These are phyloP conservation scores for Microdochium nivale DNA, from an alignment of 2,329 filamentous ascomycete genomes.

Conservation along the genomic window DNA sequence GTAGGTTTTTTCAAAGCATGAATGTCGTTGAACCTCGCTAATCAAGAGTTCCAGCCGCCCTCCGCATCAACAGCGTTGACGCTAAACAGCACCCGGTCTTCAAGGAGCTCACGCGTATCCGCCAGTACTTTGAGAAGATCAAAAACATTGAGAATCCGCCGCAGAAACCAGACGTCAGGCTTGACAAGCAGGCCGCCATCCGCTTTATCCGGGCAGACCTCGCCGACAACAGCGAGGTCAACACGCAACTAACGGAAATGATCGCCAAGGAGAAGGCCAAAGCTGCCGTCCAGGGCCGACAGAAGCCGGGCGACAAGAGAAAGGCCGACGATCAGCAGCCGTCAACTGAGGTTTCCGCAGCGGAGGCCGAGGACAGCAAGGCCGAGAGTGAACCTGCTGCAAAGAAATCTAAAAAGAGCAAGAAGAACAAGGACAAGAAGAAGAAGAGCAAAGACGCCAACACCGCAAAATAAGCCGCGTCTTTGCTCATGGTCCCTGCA, in stretches of 20 bases:
- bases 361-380: slow-evolving; percentile 10
- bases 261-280: slow-evolving; percentile 48
- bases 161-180: slow-evolving; percentile 39
- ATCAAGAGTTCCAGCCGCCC: slow-evolving; percentile 39
- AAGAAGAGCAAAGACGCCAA: slow-evolving; percentile 28
- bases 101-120: slow-evolving; percentile 75
- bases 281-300: slow-evolving; percentile 30
- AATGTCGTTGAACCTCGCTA: slow-evolving; percentile 1
- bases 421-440: slow-evolving; percentile 22
- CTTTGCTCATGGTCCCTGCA: neutral
- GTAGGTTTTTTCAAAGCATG: slow-evolving; percentile 33
- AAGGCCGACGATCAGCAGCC: slow-evolving; percentile 14
- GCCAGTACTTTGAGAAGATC: slow-evolving; percentile 90
- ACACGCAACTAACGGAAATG: slow-evolving; percentile 43
- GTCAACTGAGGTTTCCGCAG: slow-evolving; percentile 1
- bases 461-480: slow-evolving; percentile 6
- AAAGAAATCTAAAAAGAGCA: slow-evolving; percentile 31
- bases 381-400: slow-evolving; percentile 21
- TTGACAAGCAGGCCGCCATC: slow-evolving; percentile 70
- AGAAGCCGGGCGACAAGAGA: slow-evolving; percentile 12
- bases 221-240: slow-evolving; percentile 42
- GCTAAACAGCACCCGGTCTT: slow-evolving; percentile 81
- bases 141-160: slow-evolving; percentile 62
- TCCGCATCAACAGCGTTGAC: slow-evolving; percentile 71
- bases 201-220: slow-evolving; percentile 78